Evolutionary conservation across 345 rosid species (phyloP).

Genomic region (Theobroma cacao): DNA sequence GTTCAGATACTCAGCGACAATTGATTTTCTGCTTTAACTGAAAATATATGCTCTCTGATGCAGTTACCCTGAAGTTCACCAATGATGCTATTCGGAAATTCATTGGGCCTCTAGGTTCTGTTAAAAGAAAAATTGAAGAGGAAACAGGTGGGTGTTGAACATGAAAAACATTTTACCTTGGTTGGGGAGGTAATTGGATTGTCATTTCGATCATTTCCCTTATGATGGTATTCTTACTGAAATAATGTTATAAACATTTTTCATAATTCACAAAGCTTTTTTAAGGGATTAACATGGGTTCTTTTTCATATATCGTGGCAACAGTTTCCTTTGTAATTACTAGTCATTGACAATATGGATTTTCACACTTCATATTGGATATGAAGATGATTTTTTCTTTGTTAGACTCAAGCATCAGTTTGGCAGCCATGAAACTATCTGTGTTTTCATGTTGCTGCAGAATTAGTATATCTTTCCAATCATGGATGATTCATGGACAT

Average conservation of each 20-base stretch:
- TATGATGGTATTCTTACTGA: background rate
- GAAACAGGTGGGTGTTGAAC: conserved; percentile 68
- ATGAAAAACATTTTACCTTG: background rate
- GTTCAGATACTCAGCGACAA: background rate
- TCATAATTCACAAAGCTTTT: background rate
- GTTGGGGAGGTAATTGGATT: background rate
- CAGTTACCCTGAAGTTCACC: conserved; percentile 73
- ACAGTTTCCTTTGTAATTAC: background rate
- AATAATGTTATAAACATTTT: background rate
- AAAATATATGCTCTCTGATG: conserved; percentile 24
- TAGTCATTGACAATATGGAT: background rate
- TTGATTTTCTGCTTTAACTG: conserved; percentile 12
- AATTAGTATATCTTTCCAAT: background rate
- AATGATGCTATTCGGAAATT: conserved; percentile 84
- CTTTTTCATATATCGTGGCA: background rate
- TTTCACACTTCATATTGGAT: background rate
- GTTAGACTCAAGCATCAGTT: background rate
- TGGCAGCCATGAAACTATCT: background rate
- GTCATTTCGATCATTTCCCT: background rate
- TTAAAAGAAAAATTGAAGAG: conserved; percentile 83
- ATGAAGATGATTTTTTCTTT: background rate
- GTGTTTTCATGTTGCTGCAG: background rate
- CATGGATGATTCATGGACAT: background rate
- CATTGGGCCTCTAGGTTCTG: conserved; percentile 82
- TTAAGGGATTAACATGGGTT: background rate